These are phyloP conservation scores for Speleostelium caveatum DNA, from an alignment of 78 protist genomes.

Conservation along the genomic window DNA sequence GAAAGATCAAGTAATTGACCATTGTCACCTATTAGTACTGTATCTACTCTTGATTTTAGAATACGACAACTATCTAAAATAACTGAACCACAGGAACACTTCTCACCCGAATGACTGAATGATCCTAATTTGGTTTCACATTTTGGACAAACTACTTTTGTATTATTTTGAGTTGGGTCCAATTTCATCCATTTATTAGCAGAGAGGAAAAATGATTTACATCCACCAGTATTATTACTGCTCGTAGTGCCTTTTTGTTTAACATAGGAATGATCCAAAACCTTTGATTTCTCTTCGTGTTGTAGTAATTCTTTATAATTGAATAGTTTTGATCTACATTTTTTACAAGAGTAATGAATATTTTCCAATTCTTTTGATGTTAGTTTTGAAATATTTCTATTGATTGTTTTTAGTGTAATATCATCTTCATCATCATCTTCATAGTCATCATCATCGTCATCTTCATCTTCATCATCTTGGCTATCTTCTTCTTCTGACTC, in stretches of 20 bases:
- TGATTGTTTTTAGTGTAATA: background rate
- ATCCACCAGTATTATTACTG: background rate
- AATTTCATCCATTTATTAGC: constrained; percentile 8
- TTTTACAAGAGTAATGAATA: constrained; percentile 40
- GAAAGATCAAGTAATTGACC: constrained; percentile 51
- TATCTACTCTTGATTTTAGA: constrained; percentile 32
- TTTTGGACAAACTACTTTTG: constrained; percentile 36
- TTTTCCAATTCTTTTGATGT: constrained; percentile 16
- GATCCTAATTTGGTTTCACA: constrained; percentile 47
- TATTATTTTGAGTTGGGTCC: background rate
- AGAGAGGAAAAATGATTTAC: constrained; percentile 42
- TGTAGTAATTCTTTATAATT: constrained; percentile 1
- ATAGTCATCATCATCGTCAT: background rate
- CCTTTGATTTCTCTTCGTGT: constrained; percentile 37
- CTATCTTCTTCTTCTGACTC: background rate
- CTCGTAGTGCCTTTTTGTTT: constrained; percentile 7
- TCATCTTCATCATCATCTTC: background rate
- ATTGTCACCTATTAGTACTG: constrained; percentile 22
- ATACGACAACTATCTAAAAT: background rate
- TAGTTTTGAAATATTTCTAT: constrained; percentile 15
- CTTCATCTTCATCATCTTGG: constrained; percentile 31
- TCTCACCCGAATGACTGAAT: constrained; percentile 5
- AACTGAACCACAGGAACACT: constrained; percentile 48
- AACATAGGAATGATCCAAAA: constrained; percentile 33
- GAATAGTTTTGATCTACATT: constrained; percentile 57